Evolutionary conservation across 495 filamentous ascomycete genomes (phyloP).

Genomic region (Echria macrotheca): DNA sequence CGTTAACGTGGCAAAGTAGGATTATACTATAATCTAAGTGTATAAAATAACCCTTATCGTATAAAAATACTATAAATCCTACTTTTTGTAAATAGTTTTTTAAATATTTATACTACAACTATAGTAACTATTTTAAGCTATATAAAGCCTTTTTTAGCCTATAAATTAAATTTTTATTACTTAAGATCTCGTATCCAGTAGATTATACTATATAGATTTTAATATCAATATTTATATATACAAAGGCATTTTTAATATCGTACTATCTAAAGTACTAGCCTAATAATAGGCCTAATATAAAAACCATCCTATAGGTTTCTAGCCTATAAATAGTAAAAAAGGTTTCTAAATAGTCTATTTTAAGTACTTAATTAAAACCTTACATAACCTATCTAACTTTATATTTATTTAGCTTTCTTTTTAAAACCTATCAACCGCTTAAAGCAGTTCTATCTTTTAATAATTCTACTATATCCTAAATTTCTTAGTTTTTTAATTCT

Average conservation of each 20-base stretch:
- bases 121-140: background rate
- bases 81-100: background rate
- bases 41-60: constrained; percentile 1
- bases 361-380: constrained; percentile 1
- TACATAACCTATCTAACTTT: background rate
- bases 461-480: background rate
- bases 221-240: background rate
- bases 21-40: background rate
- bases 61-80: background rate
- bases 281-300: background rate
- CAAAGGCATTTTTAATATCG: background rate
- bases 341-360: constrained; percentile 3
- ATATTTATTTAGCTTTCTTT: background rate
- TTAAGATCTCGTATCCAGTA: background rate
- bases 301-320: constrained; percentile 6
- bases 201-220: background rate
- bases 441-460: background rate
- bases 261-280: background rate
- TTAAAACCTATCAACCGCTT: background rate
- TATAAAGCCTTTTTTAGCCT: background rate
- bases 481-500: background rate
- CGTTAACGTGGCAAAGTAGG: background rate
- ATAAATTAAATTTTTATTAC: background rate
- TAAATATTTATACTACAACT: background rate
- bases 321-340: background rate